These are phyloP conservation scores for Mycocentrospora acerina DNA, from an alignment of 2,329 filamentous ascomycete species.

Conservation along the genomic window DNA sequence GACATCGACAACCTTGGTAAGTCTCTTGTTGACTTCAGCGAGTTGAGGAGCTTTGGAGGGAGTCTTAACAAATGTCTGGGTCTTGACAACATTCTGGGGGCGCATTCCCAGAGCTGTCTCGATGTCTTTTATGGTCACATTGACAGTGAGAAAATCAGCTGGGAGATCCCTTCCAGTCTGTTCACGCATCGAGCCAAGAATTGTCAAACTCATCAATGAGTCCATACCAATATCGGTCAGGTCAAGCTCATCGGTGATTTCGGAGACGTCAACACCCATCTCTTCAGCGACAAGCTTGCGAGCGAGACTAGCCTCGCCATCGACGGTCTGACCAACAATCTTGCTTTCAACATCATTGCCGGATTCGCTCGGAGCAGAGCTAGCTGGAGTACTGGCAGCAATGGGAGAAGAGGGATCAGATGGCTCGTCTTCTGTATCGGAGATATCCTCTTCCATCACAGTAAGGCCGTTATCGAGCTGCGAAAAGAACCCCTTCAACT, in stretches of 20 bases:
- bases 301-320: slow-evolving; percentile 48
- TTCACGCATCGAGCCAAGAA: slow-evolving; percentile 54
- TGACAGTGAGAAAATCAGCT: slow-evolving; percentile 59
- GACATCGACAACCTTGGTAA: slow-evolving; percentile 44
- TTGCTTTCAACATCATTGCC: slow-evolving; percentile 43
- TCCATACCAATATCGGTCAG: slow-evolving; percentile 61
- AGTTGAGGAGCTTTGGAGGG: slow-evolving; percentile 41
- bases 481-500: slow-evolving; percentile 60
- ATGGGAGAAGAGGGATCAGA: slow-evolving; percentile 47
- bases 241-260: slow-evolving; percentile 59
- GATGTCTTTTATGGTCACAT: slow-evolving; percentile 65
- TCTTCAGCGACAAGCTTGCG: slow-evolving; percentile 54
- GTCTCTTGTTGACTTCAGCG: slow-evolving; percentile 52
- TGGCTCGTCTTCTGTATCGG: slow-evolving; percentile 42
- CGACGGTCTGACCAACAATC: slow-evolving; percentile 32
- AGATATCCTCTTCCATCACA: slow-evolving; percentile 42
- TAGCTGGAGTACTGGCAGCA: slow-evolving; percentile 50
- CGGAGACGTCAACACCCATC: slow-evolving; percentile 66
- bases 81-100: slow-evolving; percentile 36
- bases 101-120: slow-evolving; percentile 64
- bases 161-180: slow-evolving; percentile 53
- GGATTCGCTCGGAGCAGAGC: slow-evolving; percentile 50
- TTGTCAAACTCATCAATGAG: slow-evolving; percentile 55
- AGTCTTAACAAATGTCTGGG: slow-evolving; percentile 19
- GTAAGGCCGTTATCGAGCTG: slow-evolving; percentile 48